Base-by-base conservation (phyloP, 2,329 filamentous ascomycete species). In the Colletotrichum spaethianum region DNA sequence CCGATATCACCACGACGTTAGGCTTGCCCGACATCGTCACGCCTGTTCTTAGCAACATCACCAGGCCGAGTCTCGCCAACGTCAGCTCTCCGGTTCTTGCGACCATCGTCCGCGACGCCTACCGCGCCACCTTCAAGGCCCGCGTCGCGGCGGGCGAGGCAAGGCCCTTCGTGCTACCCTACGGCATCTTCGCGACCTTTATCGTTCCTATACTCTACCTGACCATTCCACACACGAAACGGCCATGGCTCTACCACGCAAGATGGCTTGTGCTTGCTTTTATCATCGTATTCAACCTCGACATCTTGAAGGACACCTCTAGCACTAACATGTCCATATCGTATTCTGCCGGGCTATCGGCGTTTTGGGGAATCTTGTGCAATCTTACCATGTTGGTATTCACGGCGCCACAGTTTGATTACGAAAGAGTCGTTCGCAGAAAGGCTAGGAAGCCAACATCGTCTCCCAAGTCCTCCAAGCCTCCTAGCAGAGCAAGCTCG, bases 151-250 rank as follows among this genome's bases (percentile, higher is more conserved):
- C 83, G 4, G 86, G 86, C 55, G 78, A 75, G 8, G 77, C 82
- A 40, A 81, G 80, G 52, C 89, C 88, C 2, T 81, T 91, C 23
- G 76, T 91, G 23, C 48, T 91, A 9, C 89, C 89, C 0, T 86
- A 88, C 69, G 81, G 84, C 67, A 70, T 90, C 8, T 70, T 89
- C 28, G 86, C 84, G 4, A 77, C 83, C 36, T 81, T 87, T 55
- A 59, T 89, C 52, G 66, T 92, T 2, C 87, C 88, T 0, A 78
- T 85, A 1, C 73, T 89, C 4, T 92, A 90, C 78, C 83, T 92
- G 18, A 80, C 86, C 60, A 82, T 92, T 71, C 88, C 89, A 1
- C 89, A 92, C 75, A 82, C 79, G 40, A 79, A 81, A 2, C 82
- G 85, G 11, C 84, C 84, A 6, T 88, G 86, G 86, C 75, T 90